Conservation (phyloP, 163 green algal genomes). For the Volvox carteri region DNA sequence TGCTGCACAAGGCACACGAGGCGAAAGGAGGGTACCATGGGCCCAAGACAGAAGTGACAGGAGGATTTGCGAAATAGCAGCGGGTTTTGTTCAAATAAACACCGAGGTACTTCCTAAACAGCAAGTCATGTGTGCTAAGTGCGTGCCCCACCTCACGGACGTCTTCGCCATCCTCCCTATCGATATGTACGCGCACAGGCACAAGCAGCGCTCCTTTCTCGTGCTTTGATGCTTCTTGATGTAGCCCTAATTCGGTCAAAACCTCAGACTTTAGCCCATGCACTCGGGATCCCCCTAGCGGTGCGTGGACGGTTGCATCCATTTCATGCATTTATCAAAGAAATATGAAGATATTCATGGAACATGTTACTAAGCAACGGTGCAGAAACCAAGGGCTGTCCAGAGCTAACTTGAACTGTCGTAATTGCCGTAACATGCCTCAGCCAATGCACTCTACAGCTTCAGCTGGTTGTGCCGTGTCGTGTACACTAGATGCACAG, state of each 20-base stretch:
- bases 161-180: constrained; percentile 48
- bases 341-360: background rate
- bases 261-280: constrained; percentile 16
- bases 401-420: background rate
- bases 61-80: too few relatives aligned
- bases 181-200: constrained; percentile 21
- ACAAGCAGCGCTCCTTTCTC: constrained; percentile 5
- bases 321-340: constrained; percentile 1
- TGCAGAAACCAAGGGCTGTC: background rate
- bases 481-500: too few relatives aligned
- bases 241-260: constrained; percentile 9
- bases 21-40: too few relatives aligned
- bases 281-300: background rate
- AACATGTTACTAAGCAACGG: background rate
- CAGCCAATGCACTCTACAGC: background rate
- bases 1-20: constrained; percentile 8
- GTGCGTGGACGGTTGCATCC: background rate
- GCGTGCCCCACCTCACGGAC: constrained; percentile 28
- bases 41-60: too few relatives aligned
- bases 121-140: too few relatives aligned
- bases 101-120: too few relatives aligned
- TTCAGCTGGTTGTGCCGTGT: too few relatives aligned
- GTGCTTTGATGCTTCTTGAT: background rate
- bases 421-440: background rate
- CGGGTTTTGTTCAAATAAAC: too few relatives aligned